Percentiles rank a stretch among this genome's conserved stretches.
These are phyloP conservation scores for Candolleomyces efflorescens DNA, from an alignment of 768 basidiomycete species.

Conservation along the genomic window DNA sequence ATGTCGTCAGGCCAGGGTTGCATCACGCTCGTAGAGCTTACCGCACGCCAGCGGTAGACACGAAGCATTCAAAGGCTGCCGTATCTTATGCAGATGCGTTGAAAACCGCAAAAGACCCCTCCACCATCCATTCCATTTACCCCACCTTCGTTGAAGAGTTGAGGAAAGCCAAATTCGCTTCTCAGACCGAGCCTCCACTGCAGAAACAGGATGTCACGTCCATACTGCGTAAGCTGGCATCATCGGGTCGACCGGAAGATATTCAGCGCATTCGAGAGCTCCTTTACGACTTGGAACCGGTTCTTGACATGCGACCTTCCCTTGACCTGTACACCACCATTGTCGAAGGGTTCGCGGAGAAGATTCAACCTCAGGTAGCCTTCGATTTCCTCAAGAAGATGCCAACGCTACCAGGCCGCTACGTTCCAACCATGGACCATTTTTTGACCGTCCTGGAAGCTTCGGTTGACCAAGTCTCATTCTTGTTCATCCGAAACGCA, in stretches of 20 bases:
- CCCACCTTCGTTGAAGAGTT: conserved; percentile 25
- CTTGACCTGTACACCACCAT: conserved; percentile 46
- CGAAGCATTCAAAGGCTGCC: conserved; percentile 4
- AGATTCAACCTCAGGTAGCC: conserved; percentile 39
- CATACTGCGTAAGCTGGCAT: conserved; percentile 43
- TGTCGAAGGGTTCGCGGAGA: conserved; percentile 42
- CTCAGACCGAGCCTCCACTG: conserved; percentile 3
- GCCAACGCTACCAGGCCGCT: conserved; percentile 41
- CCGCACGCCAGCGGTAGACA: neutral
- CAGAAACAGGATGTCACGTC: conserved; percentile 29
- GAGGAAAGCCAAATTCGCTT: conserved; percentile 11
- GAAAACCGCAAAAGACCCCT: conserved; percentile 18
- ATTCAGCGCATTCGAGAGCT: conserved; percentile 51
- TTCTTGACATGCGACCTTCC: conserved; percentile 44
- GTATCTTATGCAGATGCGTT: conserved; percentile 17
- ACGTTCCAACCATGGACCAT: conserved; percentile 45
- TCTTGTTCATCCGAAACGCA: conserved; percentile 26
- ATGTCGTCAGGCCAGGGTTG: conserved; percentile 12
- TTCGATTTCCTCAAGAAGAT: conserved; percentile 52
- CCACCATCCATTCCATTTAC: conserved; percentile 34
- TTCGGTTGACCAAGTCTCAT: conserved; percentile 25
- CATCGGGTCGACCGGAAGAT: conserved; percentile 50
- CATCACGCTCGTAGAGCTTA: conserved; percentile 12
- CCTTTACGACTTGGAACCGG: conserved; percentile 41
- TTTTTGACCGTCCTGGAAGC: conserved; percentile 51